phyloP scores from a whole-genome alignment of 2,329 filamentous ascomycete species.

The Colletotrichum tabaci region DNA sequence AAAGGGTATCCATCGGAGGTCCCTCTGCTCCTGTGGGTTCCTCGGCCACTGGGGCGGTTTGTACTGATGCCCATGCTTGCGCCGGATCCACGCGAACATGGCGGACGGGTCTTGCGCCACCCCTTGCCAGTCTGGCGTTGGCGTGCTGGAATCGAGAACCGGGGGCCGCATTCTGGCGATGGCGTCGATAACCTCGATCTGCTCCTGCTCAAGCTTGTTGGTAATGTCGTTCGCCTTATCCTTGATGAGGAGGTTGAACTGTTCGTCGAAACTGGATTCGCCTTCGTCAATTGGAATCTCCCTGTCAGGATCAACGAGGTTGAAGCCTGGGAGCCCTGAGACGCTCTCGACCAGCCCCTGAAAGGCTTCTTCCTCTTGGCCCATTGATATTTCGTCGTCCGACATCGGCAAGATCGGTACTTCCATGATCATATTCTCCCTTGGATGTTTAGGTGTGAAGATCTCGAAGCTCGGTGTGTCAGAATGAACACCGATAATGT shows the following conservation, averaged over 20 bases:
- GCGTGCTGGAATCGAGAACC: slow-evolving; percentile 47
- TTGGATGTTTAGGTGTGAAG: background rate
- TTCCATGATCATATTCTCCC: background rate
- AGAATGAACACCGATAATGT: background rate
- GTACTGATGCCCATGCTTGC: slow-evolving; percentile 29
- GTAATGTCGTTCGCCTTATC: slow-evolving; percentile 33
- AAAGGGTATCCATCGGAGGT: slow-evolving; percentile 29
- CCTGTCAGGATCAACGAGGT: background rate
- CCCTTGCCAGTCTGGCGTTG: slow-evolving; percentile 46
- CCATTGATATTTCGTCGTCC: background rate
- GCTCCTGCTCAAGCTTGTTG: slow-evolving; percentile 48
- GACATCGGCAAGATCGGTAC: slow-evolving; percentile 1
- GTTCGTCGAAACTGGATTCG: slow-evolving; percentile 45
- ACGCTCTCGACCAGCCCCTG: background rate
- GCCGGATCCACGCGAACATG: slow-evolving; percentile 44
- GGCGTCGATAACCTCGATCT: slow-evolving; percentile 46
- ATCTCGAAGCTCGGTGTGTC: slow-evolving; percentile 17
- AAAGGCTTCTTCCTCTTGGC: background rate
- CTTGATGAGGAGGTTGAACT: slow-evolving; percentile 45
- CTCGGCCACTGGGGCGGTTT: slow-evolving; percentile 39
- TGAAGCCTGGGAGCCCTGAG: background rate
- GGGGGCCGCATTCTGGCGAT: slow-evolving; percentile 50
- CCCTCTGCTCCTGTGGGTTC: slow-evolving; percentile 14
- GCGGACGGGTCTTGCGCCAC: slow-evolving; percentile 43
- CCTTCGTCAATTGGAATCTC: background rate